Evolutionary conservation across 441 rosid genomes (phyloP).

Genomic region (Arabidopsis lyrata): DNA sequence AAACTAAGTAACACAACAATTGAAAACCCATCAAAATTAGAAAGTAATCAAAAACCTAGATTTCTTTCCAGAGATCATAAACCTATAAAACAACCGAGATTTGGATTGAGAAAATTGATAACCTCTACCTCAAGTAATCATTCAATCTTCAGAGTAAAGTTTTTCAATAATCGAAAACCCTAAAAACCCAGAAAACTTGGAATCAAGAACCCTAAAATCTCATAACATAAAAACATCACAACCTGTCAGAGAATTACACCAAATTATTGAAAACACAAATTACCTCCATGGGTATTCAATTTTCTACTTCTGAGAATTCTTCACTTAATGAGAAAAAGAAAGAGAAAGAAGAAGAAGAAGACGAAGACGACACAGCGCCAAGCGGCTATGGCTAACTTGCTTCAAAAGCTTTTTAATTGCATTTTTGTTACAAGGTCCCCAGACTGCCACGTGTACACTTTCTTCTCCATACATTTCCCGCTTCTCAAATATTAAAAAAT

Average conservation of each 20-base stretch:
- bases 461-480: constrained; percentile 32
- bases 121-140: constrained; percentile 31
- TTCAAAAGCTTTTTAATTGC: constrained; percentile 32
- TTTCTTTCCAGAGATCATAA: not conserved
- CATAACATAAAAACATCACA: not conserved
- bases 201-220: constrained; percentile 12
- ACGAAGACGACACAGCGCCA: constrained; percentile 39
- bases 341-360: not conserved
- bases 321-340: not conserved
- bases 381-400: constrained; percentile 46
- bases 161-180: constrained; percentile 27
- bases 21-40: not conserved
- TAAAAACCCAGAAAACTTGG: constrained; percentile 17
- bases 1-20: not conserved
- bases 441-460: constrained; percentile 36
- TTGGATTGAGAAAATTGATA: constrained; percentile 19
- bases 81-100: not conserved
- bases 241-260: not conserved
- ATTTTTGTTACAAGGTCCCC: constrained; percentile 33
- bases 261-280: not conserved
- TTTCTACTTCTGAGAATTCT: constrained; percentile 9
- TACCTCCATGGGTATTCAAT: constrained; percentile 39
- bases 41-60: not conserved
- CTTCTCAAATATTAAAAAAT: not conserved
- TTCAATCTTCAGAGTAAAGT: not conserved